A percentile compares a stretch with the other conserved stretches of the same genome.
Conservation (phyloP, 2,329 filamentous ascomycete genomes). For the Aspergillus niger region DNA sequence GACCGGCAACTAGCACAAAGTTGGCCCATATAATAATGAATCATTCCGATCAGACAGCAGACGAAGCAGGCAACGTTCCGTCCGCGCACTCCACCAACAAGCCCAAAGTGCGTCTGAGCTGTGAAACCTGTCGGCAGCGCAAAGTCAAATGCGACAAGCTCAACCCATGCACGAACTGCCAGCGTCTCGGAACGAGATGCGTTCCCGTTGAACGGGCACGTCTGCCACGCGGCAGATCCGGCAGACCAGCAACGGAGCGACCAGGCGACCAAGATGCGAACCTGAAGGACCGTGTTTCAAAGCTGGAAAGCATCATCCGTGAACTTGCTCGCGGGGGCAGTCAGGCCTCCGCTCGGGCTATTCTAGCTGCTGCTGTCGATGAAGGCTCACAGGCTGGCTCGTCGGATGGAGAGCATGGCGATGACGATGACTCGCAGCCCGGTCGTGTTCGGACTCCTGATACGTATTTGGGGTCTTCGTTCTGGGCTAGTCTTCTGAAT, state of each 20-base stretch:
- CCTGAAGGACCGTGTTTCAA: slow-evolving; percentile 27
- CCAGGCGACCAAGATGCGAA: slow-evolving; percentile 18
- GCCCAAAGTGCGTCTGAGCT: slow-evolving; percentile 29
- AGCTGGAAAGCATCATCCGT: slow-evolving; percentile 28
- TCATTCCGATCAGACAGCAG: neutral
- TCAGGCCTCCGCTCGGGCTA: neutral
- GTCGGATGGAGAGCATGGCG: neutral
- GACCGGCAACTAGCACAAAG: too few species aligned
- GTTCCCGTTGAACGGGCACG: slow-evolving; percentile 35
- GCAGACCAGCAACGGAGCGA: slow-evolving; percentile 18
- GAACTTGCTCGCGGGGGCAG: neutral
- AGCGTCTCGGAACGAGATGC: slow-evolving; percentile 27
- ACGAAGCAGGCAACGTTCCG: neutral
- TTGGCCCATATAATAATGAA: neutral
- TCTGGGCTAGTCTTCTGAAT: slow-evolving; percentile 7
- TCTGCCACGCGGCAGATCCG: slow-evolving; percentile 35
- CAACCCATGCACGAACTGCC: slow-evolving; percentile 35
- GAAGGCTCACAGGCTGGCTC: neutral
- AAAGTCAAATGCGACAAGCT: slow-evolving; percentile 40
- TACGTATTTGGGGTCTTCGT: slow-evolving; percentile 8
- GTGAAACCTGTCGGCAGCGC: slow-evolving; percentile 34
- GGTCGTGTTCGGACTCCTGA: neutral
- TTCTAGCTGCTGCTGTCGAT: neutral
- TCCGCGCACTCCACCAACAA: neutral
- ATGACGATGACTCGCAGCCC: neutral